Base-by-base conservation (phyloP, 805 yeast genomes). In the Myxozyma kluyveri region DNA sequence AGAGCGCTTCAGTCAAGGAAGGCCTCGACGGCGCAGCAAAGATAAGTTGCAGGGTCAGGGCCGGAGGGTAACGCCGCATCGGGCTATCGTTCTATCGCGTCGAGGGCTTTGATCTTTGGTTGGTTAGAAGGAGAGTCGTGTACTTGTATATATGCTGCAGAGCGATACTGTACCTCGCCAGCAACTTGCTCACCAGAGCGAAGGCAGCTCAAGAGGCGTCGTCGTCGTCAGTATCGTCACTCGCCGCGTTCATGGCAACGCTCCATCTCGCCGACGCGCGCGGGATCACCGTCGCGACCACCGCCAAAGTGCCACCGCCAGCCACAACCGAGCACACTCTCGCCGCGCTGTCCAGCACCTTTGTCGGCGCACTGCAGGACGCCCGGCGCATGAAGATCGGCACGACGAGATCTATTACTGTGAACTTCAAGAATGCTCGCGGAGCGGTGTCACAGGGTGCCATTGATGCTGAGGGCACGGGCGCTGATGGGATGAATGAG, bases 251-350 rank as follows among this genome's bases (percentile, higher is more conserved):
- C n/a, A 36, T 39, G 37, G 22, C 43, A 14, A 32, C 53, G 17
- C 60, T n/a, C n/a, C n/a, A 55, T 36, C 50, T 55, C 22, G 57
- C 59, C 10, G 60, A 56, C 40, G 45, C 60, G 14, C 54, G 52
- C n/a, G 60, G 52, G 10, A 52, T 52, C 18, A 47, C 57, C 7
- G 57, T 56, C 19, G 47, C 52, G 37, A 40, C 50, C 26, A 42
- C 59, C n/a, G 51, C 59, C n/a, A n/a, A 14, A 29, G 33, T 29
- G 33, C 14, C 31, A 10, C 37, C 14, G 10, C 27, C 18, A 22
- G 42, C n/a, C 29, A 7, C 37, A 40, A 26, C 42, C 26, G 43
- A 40, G 14, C 33, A 36, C 33, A 22, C 45, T 22, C 32, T 56
- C 22, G 37, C 22, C 19, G 26, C 49, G 26, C 45, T 52, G 12